These are phyloP conservation scores for Mikania micrantha DNA, from an alignment of 129 eudicot genomes.

Conservation along the genomic window DNA sequence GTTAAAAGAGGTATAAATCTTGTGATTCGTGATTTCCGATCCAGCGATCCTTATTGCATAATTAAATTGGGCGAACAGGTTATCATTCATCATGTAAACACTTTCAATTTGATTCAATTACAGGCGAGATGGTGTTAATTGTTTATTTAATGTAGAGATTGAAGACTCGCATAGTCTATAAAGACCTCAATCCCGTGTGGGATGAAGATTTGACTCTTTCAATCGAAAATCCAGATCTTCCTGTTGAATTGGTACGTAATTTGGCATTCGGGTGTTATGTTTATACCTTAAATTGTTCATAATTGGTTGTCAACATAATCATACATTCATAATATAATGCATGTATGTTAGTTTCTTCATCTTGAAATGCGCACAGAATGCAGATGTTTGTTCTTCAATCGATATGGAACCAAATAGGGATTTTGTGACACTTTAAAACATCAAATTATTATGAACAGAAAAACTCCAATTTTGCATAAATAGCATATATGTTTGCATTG, in stretches of 20 bases:
- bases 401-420: too few relatives aligned
- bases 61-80: slow-evolving; percentile 65
- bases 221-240: slow-evolving; percentile 40
- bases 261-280: not conserved
- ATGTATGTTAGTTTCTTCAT: too few relatives aligned
- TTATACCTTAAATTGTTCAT: not conserved
- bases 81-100: not conserved
- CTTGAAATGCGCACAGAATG: too few relatives aligned
- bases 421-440: too few relatives aligned
- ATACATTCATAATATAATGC: not conserved
- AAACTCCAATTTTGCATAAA: too few relatives aligned
- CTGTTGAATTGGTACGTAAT: slow-evolving; percentile 42
- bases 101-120: not conserved
- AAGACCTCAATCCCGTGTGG: slow-evolving; percentile 70
- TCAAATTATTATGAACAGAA: too few relatives aligned
- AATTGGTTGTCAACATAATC: not conserved
- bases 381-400: too few relatives aligned
- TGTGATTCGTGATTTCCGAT: slow-evolving; percentile 59
- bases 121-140: not conserved
- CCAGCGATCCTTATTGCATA: slow-evolving; percentile 73
- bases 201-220: slow-evolving; percentile 74
- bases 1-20: slow-evolving; percentile 52
- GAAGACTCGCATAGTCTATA: slow-evolving; percentile 57
- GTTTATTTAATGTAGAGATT: slow-evolving; percentile 38
- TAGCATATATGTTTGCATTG: too few relatives aligned